phyloP scores from a whole-genome alignment of 129 eudicot species.

The Pseudognaphalium luteoalbum region DNA sequence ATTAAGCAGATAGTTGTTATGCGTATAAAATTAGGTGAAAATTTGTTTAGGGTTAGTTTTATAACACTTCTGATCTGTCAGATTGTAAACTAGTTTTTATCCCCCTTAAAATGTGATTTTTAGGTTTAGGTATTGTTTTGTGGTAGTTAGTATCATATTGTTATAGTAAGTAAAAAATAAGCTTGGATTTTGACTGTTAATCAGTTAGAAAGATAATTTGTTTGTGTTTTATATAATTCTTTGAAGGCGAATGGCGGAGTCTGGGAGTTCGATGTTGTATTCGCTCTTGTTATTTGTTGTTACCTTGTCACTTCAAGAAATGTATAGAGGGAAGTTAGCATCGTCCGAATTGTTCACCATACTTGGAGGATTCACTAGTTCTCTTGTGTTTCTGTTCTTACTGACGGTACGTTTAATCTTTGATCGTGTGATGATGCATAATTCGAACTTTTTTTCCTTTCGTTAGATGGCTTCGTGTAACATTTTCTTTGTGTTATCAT shows the following conservation, averaged over 20 bases:
- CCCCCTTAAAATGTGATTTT: background rate
- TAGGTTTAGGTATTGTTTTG: background rate
- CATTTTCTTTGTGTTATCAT: background rate
- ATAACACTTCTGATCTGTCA: background rate
- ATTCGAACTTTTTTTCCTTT: background rate
- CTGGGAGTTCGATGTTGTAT: slow-evolving; percentile 83
- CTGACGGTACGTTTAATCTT: slow-evolving; percentile 56
- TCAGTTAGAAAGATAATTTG: no score
- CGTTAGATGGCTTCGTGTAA: background rate
- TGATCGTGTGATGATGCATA: background rate
- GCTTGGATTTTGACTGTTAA: no score
- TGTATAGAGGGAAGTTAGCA: slow-evolving; percentile 86
- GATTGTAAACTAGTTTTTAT: background rate
- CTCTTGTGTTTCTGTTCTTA: slow-evolving; percentile 67
- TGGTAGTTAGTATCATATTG: background rate
- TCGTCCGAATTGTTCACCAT: slow-evolving; percentile 84
- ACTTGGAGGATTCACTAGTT: slow-evolving; percentile 94
- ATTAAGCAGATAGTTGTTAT: background rate
- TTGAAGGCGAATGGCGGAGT: slow-evolving; percentile 59
- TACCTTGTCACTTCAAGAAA: slow-evolving; percentile 76
- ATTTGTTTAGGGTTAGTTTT: background rate
- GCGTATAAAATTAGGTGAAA: background rate
- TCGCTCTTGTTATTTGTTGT: slow-evolving; percentile 71
- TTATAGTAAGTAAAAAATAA: no score
- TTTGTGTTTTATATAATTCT: background rate